These are phyloP conservation scores for Blastocystis sp. DNA, from an alignment of 352 stramenopile genomes.

Conservation along the genomic window DNA sequence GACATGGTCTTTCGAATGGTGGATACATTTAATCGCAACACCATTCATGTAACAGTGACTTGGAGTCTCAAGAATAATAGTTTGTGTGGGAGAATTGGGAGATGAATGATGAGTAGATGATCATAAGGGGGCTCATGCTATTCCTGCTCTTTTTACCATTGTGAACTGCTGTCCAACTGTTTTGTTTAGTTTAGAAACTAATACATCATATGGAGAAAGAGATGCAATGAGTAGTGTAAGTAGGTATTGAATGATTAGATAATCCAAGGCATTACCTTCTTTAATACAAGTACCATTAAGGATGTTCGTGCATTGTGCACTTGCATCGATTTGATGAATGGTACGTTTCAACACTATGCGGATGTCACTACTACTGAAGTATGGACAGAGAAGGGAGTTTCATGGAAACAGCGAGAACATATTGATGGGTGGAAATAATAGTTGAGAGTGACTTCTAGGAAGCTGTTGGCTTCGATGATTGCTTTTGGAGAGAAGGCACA, in stretches of 20 bases:
- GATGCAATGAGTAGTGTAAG: slow-evolving; percentile 34
- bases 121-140: neutral
- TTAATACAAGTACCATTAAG: slow-evolving; percentile 30
- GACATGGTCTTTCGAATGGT: slow-evolving; percentile 56
- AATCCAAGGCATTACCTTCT: slow-evolving; percentile 46
- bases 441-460: neutral
- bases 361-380: neutral
- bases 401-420: slow-evolving; percentile 50
- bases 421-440: neutral
- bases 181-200: slow-evolving; percentile 37
- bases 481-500: neutral
- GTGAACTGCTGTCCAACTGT: slow-evolving; percentile 43
- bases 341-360: slow-evolving; percentile 24
- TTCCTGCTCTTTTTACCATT: slow-evolving; percentile 44
- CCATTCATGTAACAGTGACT: slow-evolving; percentile 46
- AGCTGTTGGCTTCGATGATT: slow-evolving; percentile 42
- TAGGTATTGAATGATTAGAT: neutral
- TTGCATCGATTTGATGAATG: slow-evolving; percentile 44
- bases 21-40: slow-evolving; percentile 55
- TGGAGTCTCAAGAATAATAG: slow-evolving; percentile 30
- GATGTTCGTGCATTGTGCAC: slow-evolving; percentile 34
- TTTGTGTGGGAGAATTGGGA: neutral
- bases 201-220: slow-evolving; percentile 25
- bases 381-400: slow-evolving; percentile 6
- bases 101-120: neutral